Percentiles rank a stretch among this genome's conserved stretches.
These are phyloP conservation scores for Encephalitozoon intestinalis DNA, from an alignment of 371 early-diverging fungal species.

Conservation along the genomic window DNA sequence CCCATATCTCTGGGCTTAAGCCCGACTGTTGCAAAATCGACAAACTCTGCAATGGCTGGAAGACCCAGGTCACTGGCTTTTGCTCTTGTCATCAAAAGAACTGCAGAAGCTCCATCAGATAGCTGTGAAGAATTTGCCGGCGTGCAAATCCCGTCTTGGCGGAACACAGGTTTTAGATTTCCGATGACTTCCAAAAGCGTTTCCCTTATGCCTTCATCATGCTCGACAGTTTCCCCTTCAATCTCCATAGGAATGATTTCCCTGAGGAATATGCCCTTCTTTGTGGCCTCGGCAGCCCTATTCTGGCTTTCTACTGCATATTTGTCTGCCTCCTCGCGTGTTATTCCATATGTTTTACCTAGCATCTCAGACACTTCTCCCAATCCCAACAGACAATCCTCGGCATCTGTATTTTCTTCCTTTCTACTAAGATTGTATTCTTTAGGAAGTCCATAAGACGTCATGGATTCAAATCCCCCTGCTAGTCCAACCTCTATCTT, in stretches of 20 bases:
- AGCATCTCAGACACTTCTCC: constrained; percentile 93
- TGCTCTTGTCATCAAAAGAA: constrained; percentile 80
- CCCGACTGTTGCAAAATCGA: constrained; percentile 77
- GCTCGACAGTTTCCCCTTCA: constrained; percentile 63
- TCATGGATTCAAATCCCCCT: constrained; percentile 94
- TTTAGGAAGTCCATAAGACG: constrained; percentile 65
- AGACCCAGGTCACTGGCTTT: constrained; percentile 75
- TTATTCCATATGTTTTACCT: constrained; percentile 70
- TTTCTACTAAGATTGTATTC: neutral
- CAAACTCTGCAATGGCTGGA: constrained; percentile 74
- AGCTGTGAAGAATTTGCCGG: constrained; percentile 95
- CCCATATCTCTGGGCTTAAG: constrained; percentile 88
- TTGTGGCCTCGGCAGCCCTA: constrained; percentile 74
- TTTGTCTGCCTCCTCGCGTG: constrained; percentile 75
- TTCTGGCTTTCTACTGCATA: constrained; percentile 72
- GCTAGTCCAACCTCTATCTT: constrained; percentile 86
- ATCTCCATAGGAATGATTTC: constrained; percentile 82
- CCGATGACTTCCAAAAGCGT: constrained; percentile 70
- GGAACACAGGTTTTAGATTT: constrained; percentile 81
- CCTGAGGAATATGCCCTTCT: constrained; percentile 74
- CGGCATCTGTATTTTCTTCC: neutral
- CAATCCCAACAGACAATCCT: constrained; percentile 66
- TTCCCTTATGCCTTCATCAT: constrained; percentile 84
- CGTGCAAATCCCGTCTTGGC: constrained; percentile 73
- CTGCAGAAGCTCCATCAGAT: constrained; percentile 91